Conservation (phyloP, 192 early-diverging fungal genomes). For the Allomyces macrogynus region DNA sequence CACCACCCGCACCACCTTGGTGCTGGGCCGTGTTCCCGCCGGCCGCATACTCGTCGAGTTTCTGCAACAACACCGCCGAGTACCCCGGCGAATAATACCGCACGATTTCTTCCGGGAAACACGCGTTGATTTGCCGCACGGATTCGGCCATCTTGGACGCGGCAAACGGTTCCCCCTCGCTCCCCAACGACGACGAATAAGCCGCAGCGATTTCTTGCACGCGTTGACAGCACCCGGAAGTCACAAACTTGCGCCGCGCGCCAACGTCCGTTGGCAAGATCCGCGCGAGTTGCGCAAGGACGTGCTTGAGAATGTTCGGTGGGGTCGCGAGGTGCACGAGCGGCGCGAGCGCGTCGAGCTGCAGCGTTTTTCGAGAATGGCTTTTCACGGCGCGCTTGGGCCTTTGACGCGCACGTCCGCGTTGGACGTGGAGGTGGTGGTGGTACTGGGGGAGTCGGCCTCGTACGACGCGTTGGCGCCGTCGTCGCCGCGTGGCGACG, state of each 20-base stretch:
- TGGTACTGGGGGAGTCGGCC: constrained; percentile 4
- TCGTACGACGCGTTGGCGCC: constrained; percentile 1
- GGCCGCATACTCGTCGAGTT: constrained; percentile 7
- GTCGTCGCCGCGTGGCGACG: constrained; percentile 4
- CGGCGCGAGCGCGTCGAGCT: constrained; percentile 28
- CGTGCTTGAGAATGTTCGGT: constrained; percentile 32
- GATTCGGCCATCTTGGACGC: constrained; percentile 35
- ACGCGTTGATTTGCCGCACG: constrained; percentile 31
- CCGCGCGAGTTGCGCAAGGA: constrained; percentile 33
- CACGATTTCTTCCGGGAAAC: constrained; percentile 42
- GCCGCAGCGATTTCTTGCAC: constrained; percentile 32
- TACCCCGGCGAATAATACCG: constrained; percentile 39
- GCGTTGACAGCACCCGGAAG: constrained; percentile 22
- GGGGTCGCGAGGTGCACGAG: constrained; percentile 26
- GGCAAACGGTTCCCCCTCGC: constrained; percentile 7
- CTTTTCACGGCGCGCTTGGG: constrained; percentile 31
- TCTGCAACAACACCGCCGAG: constrained; percentile 26
- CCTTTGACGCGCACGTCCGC: constrained; percentile 29
- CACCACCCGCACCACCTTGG: no score
- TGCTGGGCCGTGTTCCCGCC: no score
- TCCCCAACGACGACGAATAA: background rate
- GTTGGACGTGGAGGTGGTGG: constrained; percentile 5
- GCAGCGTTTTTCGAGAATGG: constrained; percentile 28
- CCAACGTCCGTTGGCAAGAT: constrained; percentile 33
- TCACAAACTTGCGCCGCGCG: constrained; percentile 31